These are phyloP conservation scores for Brasenia schreberi DNA, from an alignment of 164 flowering plant genomes.

Conservation along the genomic window DNA sequence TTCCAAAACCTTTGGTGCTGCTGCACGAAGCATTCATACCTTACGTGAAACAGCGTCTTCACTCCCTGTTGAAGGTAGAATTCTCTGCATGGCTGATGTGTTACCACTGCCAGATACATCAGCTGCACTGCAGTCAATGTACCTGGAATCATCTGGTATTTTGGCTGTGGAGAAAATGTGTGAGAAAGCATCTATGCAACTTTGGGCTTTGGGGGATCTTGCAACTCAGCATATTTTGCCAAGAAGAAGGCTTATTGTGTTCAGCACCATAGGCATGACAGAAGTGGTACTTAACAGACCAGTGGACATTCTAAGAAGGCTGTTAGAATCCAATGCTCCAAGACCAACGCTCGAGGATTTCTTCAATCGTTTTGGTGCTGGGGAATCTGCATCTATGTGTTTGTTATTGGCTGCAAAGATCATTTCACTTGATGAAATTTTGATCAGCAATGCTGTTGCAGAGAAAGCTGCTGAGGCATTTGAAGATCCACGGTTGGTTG, in stretches of 20 bases:
- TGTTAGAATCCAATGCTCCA: conserved; percentile 70
- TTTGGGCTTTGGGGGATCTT: conserved; percentile 92
- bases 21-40: conserved; percentile 15
- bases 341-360: conserved; percentile 82
- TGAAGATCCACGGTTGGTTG: conserved; percentile 93
- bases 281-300: conserved; percentile 89
- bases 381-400: conserved; percentile 97
- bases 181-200: conserved; percentile 54
- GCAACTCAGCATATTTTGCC: conserved; percentile 85
- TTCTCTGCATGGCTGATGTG: conserved; percentile 87
- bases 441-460: conserved; percentile 55
- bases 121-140: conserved; percentile 59
- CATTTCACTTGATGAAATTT: conserved; percentile 41
- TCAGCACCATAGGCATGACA: conserved; percentile 96
- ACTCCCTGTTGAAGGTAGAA: conserved; percentile 82
- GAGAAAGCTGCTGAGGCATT: conserved; percentile 96
- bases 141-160: conserved; percentile 56
- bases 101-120: conserved; percentile 63
- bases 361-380: conserved; percentile 89
- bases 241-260: conserved; percentile 66
- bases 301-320: conserved; percentile 71
- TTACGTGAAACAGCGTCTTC: conserved; percentile 71
- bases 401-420: conserved; percentile 77
- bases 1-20: conserved; percentile 25
- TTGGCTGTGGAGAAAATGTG: conserved; percentile 39